Evolutionary conservation across 495 filamentous ascomycete species (phyloP), one percentile per base, ranked within the genome.

Genomic region (Talaromyces liani): DNA sequence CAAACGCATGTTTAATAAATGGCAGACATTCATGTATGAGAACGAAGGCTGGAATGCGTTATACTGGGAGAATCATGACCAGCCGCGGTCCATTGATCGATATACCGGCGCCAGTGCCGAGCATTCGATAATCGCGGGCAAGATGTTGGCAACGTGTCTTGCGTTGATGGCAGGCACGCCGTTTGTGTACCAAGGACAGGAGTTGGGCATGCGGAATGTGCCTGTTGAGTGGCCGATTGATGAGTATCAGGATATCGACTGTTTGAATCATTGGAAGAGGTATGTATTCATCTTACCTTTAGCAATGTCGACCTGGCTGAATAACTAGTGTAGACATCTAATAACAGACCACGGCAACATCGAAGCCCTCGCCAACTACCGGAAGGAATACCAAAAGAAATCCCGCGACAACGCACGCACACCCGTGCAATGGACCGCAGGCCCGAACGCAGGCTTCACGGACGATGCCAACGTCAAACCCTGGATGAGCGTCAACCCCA

Each of bases 161-260:
- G 76, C 77, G 4, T 69, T 87, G 25, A 71, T 88, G 64, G 82
- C 81, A 3, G 90, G 90, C 2, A 91, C 89, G 0, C 77, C 88
- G 1, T 92, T 89, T 69, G 68, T 91, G 5, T 91, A 89, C 65
- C 88, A 92, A 66, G 90, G 90, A 8, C 87, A 93, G 67, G 89
- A 93, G 65, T 72, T 92, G 16, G 90, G 88, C 1, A 91, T 91
- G 85, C 79, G 81, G 34, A 91, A 92, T 68, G 81, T 89, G 25
- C 88, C 90, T 0, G 64, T 68, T 3, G 66, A 76, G 18, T 91
- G 88, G 89, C 75, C 71, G 0, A 86, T 90, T 25, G 81, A 84
- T 14, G 83, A 90, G 61, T 91, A 88, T 72, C 85, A 87, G 65
- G 90, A 92, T 66, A 80, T 91, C 59, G 89, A 90, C 66, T 84